Conservation (phyloP, 2,329 filamentous ascomycete genomes). For the Ascochyta clinopodiicola region DNA sequence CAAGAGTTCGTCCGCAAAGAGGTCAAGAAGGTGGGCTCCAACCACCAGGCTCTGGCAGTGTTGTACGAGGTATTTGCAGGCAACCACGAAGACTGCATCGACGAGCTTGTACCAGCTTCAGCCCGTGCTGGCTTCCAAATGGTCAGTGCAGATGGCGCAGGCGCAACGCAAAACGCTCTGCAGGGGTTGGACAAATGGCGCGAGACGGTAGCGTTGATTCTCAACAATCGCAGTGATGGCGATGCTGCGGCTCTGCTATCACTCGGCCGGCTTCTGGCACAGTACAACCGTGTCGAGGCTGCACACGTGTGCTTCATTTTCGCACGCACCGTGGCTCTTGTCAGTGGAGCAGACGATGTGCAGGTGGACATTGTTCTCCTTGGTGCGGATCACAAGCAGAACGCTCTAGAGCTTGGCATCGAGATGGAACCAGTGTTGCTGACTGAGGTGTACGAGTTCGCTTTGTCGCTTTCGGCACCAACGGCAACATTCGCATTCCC, state of each 20-base stretch:
- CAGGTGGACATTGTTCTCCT: slow-evolving; percentile 81
- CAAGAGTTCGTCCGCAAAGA: slow-evolving; percentile 97
- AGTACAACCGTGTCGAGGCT: slow-evolving; percentile 88
- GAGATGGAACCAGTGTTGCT: slow-evolving; percentile 88
- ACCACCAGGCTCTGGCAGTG: slow-evolving; percentile 86
- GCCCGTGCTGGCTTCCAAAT: slow-evolving; percentile 92
- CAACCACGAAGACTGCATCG: slow-evolving; percentile 91
- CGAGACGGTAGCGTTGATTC: slow-evolving; percentile 83
- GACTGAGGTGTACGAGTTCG: slow-evolving; percentile 96
- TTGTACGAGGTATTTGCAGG: slow-evolving; percentile 94
- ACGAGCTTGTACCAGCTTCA: slow-evolving; percentile 92
- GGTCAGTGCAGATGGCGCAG: slow-evolving; percentile 70
- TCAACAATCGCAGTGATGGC: slow-evolving; percentile 84
- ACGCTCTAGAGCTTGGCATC: slow-evolving; percentile 73
- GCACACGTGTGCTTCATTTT: slow-evolving; percentile 95
- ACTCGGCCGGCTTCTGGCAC: slow-evolving; percentile 79
- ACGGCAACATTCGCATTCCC: slow-evolving; percentile 66
- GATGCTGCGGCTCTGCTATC: slow-evolving; percentile 80
- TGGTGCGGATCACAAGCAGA: slow-evolving; percentile 79
- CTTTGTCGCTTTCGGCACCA: slow-evolving; percentile 71
- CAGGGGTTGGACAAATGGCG: slow-evolving; percentile 93
- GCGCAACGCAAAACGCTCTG: slow-evolving; percentile 72
- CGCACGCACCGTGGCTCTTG: slow-evolving; percentile 71
- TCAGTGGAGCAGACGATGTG: slow-evolving; percentile 84
- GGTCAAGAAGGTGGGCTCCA: slow-evolving; percentile 79